Conservation (phyloP, 2,329 filamentous ascomycete species). For the Sporothrix schenckii region DNA sequence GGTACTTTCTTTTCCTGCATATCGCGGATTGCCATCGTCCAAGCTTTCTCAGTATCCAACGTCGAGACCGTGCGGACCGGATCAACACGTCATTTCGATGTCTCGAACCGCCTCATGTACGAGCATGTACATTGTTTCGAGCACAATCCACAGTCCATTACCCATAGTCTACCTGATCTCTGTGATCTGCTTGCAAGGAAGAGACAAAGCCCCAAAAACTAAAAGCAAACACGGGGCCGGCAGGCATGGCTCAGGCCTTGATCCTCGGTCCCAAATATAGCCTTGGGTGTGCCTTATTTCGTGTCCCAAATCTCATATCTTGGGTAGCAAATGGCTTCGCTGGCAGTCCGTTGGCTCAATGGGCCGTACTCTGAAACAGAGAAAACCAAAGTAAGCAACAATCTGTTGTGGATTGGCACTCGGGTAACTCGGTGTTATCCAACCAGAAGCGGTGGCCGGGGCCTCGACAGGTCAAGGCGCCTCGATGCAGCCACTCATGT, state of each 20-base stretch:
- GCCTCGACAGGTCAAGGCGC: neutral
- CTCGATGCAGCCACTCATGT: neutral
- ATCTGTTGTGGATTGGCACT: conserved; percentile 15
- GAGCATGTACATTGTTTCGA: conserved; percentile 21
- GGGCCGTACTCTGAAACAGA: conserved; percentile 11
- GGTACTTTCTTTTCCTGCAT: neutral
- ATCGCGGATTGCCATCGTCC: neutral
- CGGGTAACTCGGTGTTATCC: neutral
- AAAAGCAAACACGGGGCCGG: neutral
- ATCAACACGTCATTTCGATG: neutral
- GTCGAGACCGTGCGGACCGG: neutral
- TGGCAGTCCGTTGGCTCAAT: neutral
- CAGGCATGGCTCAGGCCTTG: conserved; percentile 10
- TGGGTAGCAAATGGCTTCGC: conserved; percentile 12
- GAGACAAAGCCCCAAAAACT: neutral
- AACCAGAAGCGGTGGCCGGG: neutral
- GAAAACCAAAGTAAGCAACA: no score
- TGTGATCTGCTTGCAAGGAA: neutral
- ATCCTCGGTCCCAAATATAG: neutral
- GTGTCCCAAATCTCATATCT: neutral
- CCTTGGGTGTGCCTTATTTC: neutral
- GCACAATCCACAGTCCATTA: neutral
- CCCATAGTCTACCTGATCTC: neutral
- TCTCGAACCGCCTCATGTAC: neutral
- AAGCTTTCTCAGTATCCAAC: neutral